Evolutionary conservation across 148 eudicot species (phyloP).

Genomic region (Simmondsia chinensis): DNA sequence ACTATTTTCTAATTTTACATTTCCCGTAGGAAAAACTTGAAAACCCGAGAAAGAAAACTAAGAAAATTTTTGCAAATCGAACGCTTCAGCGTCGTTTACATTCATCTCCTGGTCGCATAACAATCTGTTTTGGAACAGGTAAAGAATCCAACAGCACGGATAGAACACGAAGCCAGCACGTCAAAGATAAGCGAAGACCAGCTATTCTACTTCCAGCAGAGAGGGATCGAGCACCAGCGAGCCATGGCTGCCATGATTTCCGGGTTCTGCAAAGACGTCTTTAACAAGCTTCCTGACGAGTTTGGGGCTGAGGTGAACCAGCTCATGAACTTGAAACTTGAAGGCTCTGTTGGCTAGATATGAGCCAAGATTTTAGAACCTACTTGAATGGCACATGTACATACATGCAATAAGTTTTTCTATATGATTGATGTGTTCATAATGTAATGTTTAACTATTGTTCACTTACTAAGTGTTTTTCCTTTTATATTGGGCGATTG

Average conservation of each 20-base stretch:
- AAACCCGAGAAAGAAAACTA: too few species aligned
- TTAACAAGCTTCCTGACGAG: slow-evolving; percentile 87
- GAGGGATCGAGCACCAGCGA: slow-evolving; percentile 72
- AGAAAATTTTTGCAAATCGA: too few species aligned
- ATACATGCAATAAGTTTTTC: too few species aligned
- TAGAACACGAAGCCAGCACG: slow-evolving; percentile 97
- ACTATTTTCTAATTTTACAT: too few species aligned
- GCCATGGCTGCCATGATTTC: slow-evolving; percentile 96
- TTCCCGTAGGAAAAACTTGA: too few species aligned
- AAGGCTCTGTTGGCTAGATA: slow-evolving; percentile 75
- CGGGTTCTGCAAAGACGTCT: slow-evolving; percentile 83
- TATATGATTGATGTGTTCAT: too few species aligned
- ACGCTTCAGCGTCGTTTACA: not conserved
- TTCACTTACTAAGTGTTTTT: too few species aligned
- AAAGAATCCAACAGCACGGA: slow-evolving; percentile 56
- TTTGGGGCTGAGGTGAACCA: slow-evolving; percentile 91
- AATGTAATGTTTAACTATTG: too few species aligned
- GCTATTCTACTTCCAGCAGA: slow-evolving; percentile 77
- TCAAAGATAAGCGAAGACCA: slow-evolving; percentile 94
- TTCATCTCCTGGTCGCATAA: not conserved
- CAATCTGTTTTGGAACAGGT: slow-evolving; percentile 26
- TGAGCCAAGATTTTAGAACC: not conserved
- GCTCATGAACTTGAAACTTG: slow-evolving; percentile 92
- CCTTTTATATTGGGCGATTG: too few species aligned
- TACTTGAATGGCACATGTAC: too few species aligned